Evolutionary conservation across 257 asterid species (phyloP).

Genomic region (Pogostemon cablin): DNA sequence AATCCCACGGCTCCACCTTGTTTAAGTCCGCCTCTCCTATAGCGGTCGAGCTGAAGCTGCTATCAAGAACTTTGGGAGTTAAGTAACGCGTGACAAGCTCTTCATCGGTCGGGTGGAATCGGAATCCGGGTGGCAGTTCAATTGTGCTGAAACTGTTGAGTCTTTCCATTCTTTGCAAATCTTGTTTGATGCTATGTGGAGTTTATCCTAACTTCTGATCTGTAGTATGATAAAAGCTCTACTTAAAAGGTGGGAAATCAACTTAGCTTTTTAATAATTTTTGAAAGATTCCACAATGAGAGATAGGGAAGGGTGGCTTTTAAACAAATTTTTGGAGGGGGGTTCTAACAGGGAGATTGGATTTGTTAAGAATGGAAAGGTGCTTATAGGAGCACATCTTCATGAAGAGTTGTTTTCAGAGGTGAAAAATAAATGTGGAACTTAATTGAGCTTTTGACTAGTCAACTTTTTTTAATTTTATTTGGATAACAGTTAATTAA

Average conservation of each 20-base stretch:
- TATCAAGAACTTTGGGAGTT: slow-evolving; percentile 49
- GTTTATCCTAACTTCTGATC: neutral
- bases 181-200: neutral
- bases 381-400: slow-evolving; percentile 26
- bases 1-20: slow-evolving; percentile 80
- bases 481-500: neutral
- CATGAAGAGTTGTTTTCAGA: slow-evolving; percentile 32
- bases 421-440: slow-evolving; percentile 24
- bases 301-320: neutral
- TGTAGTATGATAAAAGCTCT: slow-evolving; percentile 1
- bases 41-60: slow-evolving; percentile 42
- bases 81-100: slow-evolving; percentile 67
- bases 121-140: slow-evolving; percentile 66
- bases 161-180: slow-evolving; percentile 31
- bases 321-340: neutral
- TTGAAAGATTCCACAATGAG: neutral
- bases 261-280: slow-evolving; percentile 19
- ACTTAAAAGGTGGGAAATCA: slow-evolving; percentile 16
- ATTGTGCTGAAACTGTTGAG: slow-evolving; percentile 15
- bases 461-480: neutral
- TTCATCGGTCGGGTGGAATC: slow-evolving; percentile 72
- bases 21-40: slow-evolving; percentile 67
- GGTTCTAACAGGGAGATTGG: slow-evolving; percentile 14
- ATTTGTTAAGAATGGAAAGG: slow-evolving; percentile 22
- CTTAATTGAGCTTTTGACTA: slow-evolving; percentile 24